phyloP scores from a whole-genome alignment of 1,139 yeast genomes.

The Suhomyces chickasaworum region DNA sequence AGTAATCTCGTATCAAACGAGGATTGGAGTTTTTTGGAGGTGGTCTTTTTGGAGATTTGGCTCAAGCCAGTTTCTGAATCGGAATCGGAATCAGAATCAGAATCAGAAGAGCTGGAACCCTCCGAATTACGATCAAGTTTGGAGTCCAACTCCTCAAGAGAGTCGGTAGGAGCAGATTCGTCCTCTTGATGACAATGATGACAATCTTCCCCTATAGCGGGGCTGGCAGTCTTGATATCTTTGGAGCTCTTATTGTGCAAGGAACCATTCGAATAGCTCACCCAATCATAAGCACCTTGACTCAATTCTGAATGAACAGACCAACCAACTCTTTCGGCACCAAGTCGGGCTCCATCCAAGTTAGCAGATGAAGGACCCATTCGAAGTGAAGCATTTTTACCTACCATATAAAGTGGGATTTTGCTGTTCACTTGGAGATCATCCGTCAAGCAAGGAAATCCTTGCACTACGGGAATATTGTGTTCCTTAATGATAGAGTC shows the following conservation, averaged over 20 bases:
- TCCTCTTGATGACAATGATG: constrained; percentile 7
- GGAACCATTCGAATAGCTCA: neutral
- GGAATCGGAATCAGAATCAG: constrained; percentile 4
- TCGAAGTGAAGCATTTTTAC: constrained; percentile 47
- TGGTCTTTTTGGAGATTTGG: neutral
- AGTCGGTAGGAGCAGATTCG: neutral
- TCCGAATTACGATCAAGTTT: constrained; percentile 6
- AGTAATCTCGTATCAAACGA: constrained; percentile 26
- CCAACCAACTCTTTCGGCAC: constrained; percentile 52
- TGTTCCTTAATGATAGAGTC: constrained; percentile 26
- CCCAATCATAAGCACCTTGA: constrained; percentile 30
- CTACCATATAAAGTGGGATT: constrained; percentile 45
- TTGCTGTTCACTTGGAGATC: constrained; percentile 45
- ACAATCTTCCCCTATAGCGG: constrained; percentile 3
- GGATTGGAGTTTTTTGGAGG: no score
- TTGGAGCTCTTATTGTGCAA: neutral
- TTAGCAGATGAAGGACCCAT: constrained; percentile 55
- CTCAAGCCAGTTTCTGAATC: constrained; percentile 4
- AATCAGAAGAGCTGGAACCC: no score
- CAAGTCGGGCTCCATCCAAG: constrained; percentile 49
- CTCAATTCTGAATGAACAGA: constrained; percentile 31
- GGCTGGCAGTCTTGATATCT: no score
- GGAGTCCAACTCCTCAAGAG: constrained; percentile 8
- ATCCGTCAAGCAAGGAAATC: constrained; percentile 49
- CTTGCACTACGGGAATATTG: constrained; percentile 37